Base-by-base conservation (phyloP, 371 early-diverging fungal species). In the Apophysomyces variabilis region DNA sequence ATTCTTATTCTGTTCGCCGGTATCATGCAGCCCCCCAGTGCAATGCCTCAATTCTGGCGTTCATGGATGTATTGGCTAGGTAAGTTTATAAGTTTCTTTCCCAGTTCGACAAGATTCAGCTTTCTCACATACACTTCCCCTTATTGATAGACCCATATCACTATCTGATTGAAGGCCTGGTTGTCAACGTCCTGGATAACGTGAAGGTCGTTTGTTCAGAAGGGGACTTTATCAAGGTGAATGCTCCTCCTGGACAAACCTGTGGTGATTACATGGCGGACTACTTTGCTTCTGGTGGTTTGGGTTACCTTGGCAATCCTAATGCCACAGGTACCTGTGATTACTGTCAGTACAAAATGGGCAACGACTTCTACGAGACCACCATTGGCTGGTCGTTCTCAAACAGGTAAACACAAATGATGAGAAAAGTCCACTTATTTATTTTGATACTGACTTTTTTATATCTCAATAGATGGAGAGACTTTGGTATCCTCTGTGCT, bases 41-140 rank as follows among this genome's bases (percentile, higher is more conserved):
- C 76, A 6, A 91, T 93, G 89, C 92, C 93, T 26, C 59, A 68
- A 39, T 92, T 95, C 78, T 93, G 92, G 91, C 75, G 86, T 12
- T 63, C 80, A 0, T 92, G 92, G 91, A 88, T 95, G 85, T 93
- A 92, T 73, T 90, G 87, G 85, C 62, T 92, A n/a, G 87, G 87
- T 68, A 65, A 58, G 66, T 5, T 5, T 32, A 13, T 8, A 9
- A 14, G 4, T 41, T 9, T 47, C 11, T 47, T 58, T 35, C 9
- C 38, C 16, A 12, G 21, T 26, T 26, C 32, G 3, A 3, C 32
- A 18, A 16, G 7, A 58, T 0, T 7, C 1, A 36, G 18, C 11
- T 39, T 3, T 35, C 14, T 21, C 4, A 38, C 12, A 16, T n/a
- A 35, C 43, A 32, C 35, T 14, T 39, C 5, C 1, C 37, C 41